Evolutionary conservation across 1,139 yeast genomes (phyloP).

Genomic region (Magnusiomyces ingens): DNA sequence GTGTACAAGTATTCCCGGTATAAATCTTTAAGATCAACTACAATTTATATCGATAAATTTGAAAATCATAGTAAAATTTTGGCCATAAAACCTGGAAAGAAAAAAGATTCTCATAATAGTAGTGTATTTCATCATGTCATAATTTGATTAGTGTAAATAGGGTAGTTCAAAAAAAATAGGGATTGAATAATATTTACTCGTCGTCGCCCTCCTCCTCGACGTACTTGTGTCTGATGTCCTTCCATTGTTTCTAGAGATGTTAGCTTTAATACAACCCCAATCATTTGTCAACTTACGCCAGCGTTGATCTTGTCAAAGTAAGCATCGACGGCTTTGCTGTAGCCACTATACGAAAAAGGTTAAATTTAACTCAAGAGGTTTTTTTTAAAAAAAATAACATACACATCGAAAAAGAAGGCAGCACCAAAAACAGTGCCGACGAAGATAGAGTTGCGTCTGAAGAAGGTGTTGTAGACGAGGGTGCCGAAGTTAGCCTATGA

Average conservation of each 20-base stretch:
- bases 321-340: slow-evolving; percentile 68
- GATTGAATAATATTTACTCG: slow-evolving; percentile 20
- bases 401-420: slow-evolving; percentile 85
- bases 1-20: too few species aligned
- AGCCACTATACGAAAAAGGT: slow-evolving; percentile 37
- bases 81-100: neutral
- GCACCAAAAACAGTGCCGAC: slow-evolving; percentile 80
- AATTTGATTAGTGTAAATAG: neutral
- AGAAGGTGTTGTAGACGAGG: slow-evolving; percentile 58
- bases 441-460: slow-evolving; percentile 89
- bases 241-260: slow-evolving; percentile 71
- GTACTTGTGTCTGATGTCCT: slow-evolving; percentile 70
- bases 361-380: neutral
- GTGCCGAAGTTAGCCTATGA: slow-evolving; percentile 40
- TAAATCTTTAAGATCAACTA: too few species aligned
- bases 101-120: neutral
- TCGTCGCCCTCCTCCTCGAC: slow-evolving; percentile 32
- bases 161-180: too few species aligned
- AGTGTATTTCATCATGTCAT: neutral
- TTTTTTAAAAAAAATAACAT: slow-evolving; percentile 23
- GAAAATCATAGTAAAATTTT: neutral
- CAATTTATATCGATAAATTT: neutral
- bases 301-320: slow-evolving; percentile 86
- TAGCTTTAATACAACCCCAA: neutral
- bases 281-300: slow-evolving; percentile 44